Evolutionary conservation across 2,329 filamentous ascomycete species (phyloP).

Genomic region (Cytospora piceae): DNA sequence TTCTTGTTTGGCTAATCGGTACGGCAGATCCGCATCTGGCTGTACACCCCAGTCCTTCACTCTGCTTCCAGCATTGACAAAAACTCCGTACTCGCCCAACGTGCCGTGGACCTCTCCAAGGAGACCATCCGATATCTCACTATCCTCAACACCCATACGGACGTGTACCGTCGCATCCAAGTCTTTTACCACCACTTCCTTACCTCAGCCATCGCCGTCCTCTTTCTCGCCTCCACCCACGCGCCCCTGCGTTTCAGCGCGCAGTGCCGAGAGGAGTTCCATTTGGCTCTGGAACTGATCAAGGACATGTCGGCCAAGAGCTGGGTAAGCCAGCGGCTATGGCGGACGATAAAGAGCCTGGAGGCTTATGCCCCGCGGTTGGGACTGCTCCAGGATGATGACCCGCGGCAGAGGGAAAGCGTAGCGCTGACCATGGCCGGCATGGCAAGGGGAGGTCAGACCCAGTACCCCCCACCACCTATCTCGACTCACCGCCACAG

Average conservation of each 20-base stretch:
- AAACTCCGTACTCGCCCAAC: conserved; percentile 73
- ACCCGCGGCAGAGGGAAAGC: conserved; percentile 50
- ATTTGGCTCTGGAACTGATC: conserved; percentile 75
- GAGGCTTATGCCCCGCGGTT: conserved; percentile 74
- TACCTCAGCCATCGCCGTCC: conserved; percentile 72
- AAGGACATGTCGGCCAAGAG: conserved; percentile 73
- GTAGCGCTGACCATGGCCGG: conserved; percentile 61
- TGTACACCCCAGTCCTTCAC: conserved; percentile 86
- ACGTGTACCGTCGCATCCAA: conserved; percentile 72
- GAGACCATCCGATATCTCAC: conserved; percentile 74
- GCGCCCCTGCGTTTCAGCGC: conserved; percentile 72
- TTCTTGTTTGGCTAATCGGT: background rate
- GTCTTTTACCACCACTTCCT: conserved; percentile 83
- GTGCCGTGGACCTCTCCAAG: conserved; percentile 73
- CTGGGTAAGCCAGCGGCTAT: conserved; percentile 72
- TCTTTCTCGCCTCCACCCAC: conserved; percentile 78
- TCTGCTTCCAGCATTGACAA: conserved; percentile 81
- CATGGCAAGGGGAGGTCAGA: conserved; percentile 47
- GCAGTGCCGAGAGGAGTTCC: conserved; percentile 74
- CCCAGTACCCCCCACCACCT: background rate
- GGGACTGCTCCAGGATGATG: conserved; percentile 57
- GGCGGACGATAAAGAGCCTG: conserved; percentile 71
- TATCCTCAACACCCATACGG: conserved; percentile 71
- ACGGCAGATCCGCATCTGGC: conserved; percentile 73
- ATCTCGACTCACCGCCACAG: conserved; percentile 9